Evolutionary conservation across 306 rosid genomes (phyloP).

Genomic region (Trifolium repens): DNA sequence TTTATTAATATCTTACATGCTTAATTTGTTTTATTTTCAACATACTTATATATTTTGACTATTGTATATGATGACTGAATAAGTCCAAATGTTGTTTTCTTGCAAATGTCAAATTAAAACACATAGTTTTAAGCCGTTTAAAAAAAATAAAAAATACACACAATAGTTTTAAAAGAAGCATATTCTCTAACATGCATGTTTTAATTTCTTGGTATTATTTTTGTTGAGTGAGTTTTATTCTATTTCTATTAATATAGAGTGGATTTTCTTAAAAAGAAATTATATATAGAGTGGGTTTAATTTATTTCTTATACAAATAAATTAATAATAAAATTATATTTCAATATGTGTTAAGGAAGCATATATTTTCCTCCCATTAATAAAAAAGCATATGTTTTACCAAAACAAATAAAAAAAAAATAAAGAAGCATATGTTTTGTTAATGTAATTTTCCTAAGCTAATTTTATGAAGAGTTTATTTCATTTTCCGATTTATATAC

Average conservation of each 20-base stretch:
- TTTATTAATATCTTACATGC: neutral
- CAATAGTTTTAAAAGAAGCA: neutral
- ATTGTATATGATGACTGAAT: neutral
- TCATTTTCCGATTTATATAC: no score
- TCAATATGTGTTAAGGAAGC: no score
- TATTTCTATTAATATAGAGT: neutral
- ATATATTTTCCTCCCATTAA: no score
- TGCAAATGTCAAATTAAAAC: neutral
- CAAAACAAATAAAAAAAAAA: no score
- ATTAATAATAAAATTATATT: no score
- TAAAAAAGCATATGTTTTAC: no score
- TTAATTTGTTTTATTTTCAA: neutral
- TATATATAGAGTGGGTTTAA: neutral
- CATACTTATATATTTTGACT: neutral
- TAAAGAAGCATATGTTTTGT: no score
- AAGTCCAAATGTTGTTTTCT: neutral
- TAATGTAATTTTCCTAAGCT: no score
- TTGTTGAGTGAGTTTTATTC: neutral
- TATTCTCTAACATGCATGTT: neutral
- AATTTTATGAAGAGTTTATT: no score
- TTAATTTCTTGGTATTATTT: neutral
- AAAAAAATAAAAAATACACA: no score
- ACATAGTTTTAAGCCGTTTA: neutral
- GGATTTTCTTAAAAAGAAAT: neutral
- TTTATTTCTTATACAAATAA: neutral